Base-by-base conservation (phyloP, 805 yeast species). In the Candida sanyiensis region DNA sequence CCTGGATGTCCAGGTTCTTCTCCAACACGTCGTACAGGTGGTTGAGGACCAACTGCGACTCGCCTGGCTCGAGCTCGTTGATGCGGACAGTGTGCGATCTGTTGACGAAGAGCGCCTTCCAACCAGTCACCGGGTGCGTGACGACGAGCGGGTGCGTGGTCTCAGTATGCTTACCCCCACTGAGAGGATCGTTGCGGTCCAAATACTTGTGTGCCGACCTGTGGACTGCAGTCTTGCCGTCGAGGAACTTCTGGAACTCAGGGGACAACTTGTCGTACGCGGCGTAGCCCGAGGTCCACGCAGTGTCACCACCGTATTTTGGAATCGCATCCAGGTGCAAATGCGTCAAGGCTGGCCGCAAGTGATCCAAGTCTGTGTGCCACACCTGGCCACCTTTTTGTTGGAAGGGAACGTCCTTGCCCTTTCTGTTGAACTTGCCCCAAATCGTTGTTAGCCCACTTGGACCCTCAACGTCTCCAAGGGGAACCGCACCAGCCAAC, bases 121-220 rank as follows among this genome's bases (percentile, higher is more conserved):
- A 70, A 22, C 79, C 80, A 31, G 82, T 77, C n/a, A 69, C 77
- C 9, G 82, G 82, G 47, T 77, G 77, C 28, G 80, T 74, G 57
- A 80, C 67, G 29, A 77, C 65, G 19, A 76, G 47, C 2, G 80
- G 80, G 54, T 76, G 82, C 37, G 64, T 73, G 48, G 76, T 66
- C 47, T 69, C 75, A 39, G 73, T 61, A 38, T 62, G 60, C 38
- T 61, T 62, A 19, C 70, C 69, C 25, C 75, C 75, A 39, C 56
- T 54, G 31, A 72, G 57, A n/a, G 74, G 74, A 32, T 67, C 63
- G 27, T 62, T 54, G 33, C 71, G 59, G 42, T 66, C 65, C 26
- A 61, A 46, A 45, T 62, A 67, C 10, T 47, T 47, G 46, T 67
- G 69, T 8, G 69, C 68, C 21, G 70, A 63, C 19, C 57, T 50